Conservation (phyloP, 1,139 yeast genomes). For the Suhomyces panamericanus region DNA sequence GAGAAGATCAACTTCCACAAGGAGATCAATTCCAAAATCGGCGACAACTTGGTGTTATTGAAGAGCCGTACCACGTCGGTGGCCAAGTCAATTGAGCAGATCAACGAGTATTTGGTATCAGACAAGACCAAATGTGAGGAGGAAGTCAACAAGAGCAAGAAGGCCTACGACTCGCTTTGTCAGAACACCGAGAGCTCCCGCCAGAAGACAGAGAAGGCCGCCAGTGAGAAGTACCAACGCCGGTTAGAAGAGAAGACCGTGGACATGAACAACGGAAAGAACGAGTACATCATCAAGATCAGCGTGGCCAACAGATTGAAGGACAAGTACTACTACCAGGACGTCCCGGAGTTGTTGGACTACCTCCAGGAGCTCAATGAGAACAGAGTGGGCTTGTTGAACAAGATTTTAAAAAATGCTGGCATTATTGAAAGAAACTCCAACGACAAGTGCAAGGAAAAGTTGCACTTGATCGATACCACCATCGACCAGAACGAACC, state of each 20-base stretch:
- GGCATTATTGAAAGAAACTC: conserved; percentile 61
- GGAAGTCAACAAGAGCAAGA: conserved; percentile 71
- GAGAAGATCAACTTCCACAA: conserved; percentile 63
- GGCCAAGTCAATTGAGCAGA: conserved; percentile 54
- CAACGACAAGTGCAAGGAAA: conserved; percentile 52
- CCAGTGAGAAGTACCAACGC: conserved; percentile 58
- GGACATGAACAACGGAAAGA: conserved; percentile 86
- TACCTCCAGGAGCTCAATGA: conserved; percentile 84
- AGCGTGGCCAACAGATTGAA: conserved; percentile 86
- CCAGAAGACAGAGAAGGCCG: conserved; percentile 61
- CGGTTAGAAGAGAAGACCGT: conserved; percentile 62
- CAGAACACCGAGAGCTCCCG: conserved; percentile 79
- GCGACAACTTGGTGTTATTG: conserved; percentile 60
- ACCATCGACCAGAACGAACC: conserved; percentile 75
- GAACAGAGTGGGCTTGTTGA: conserved; percentile 68
- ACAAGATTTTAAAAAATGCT: conserved; percentile 68
- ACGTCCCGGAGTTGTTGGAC: conserved; percentile 87
- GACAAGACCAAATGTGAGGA: conserved; percentile 63
- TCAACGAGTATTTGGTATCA: conserved; percentile 56
- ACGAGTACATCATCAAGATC: conserved; percentile 76
- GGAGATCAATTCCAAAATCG: conserved; percentile 61
- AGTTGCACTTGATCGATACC: conserved; percentile 52
- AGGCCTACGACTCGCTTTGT: conserved; percentile 76
- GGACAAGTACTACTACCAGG: conserved; percentile 91
- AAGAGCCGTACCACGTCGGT: conserved; percentile 56